Evolutionary conservation across 192 early-diverging fungal species (phyloP).

Genomic region (Coemansia sp.): DNA sequence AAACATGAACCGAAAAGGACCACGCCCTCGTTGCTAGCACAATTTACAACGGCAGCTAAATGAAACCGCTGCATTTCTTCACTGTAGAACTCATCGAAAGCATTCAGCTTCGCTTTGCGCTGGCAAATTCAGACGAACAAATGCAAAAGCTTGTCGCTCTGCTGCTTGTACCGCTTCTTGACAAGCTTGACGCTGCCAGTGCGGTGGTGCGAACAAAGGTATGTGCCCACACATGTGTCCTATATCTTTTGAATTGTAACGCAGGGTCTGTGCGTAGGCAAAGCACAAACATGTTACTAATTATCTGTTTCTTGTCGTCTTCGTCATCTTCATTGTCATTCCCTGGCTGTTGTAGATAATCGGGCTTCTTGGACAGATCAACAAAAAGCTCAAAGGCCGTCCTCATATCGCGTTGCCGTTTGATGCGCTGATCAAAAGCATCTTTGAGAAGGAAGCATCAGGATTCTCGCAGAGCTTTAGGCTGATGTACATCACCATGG

Average conservation of each 20-base stretch:
- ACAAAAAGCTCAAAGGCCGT: conserved; percentile 74
- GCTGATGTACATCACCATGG: conserved; percentile 86
- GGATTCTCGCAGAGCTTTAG: conserved; percentile 74
- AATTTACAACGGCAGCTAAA: conserved; percentile 8
- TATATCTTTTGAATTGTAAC: not conserved
- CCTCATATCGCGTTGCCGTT: conserved; percentile 63
- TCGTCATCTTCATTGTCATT: not conserved
- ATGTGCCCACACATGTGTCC: not conserved
- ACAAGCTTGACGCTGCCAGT: conserved; percentile 59
- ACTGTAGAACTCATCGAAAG: conserved; percentile 62
- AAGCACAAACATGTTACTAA: not conserved
- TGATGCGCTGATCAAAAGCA: conserved; percentile 59
- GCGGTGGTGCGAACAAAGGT: conserved; percentile 57
- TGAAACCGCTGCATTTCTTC: not conserved
- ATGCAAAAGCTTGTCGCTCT: conserved; percentile 54
- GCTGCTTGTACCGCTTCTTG: conserved; percentile 61
- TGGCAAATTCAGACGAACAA: conserved; percentile 58
- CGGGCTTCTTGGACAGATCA: conserved; percentile 77
- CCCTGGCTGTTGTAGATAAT: conserved; percentile 58
- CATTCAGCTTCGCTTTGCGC: conserved; percentile 65
- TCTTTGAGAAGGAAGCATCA: conserved; percentile 42
- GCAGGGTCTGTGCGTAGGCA: too few relatives aligned
- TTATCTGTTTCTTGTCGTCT: not conserved
- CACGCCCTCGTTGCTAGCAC: not conserved
- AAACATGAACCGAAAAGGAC: not conserved